Evolutionary conservation across 331 rosid genomes (phyloP), one percentile per base, ranked within the genome.

Genomic region (Acacia pycnantha): DNA sequence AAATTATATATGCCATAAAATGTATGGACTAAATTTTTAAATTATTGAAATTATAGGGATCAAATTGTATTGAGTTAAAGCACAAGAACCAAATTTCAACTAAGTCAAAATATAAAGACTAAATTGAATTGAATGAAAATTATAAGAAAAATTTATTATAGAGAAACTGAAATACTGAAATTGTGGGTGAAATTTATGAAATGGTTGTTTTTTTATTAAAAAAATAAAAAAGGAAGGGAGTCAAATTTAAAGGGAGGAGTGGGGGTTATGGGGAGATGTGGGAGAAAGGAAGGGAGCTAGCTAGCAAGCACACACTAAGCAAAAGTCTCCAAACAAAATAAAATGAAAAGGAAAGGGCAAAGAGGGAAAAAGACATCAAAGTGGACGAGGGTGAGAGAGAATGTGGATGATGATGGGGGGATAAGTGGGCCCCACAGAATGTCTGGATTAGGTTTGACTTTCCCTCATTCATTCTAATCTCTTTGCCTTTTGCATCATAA

Each of bases 401-500:
- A 27, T 26, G 37, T 9, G 82, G 79, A 83, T 70, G 72, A 84
- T 72, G 73, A 88, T 85, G 43, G 4, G 11, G 83, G 84, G 27
- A 19, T 87, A 84, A 37, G 72, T 79, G 91, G 90, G 74, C 90
- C 91, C 95, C 89, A 72, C 44, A 54, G 69, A 64, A 82, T 83
- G 86, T 77, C 73, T 76, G 90, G 92, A 91, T 91, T 89, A 86
- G 91, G 95, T 91, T 93, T 89, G 95, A 88, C 95, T 90, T 85
- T 72, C 68, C 66, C 81, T 85, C 24, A 84, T 6, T 37, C 41
- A 5, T 84, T 77, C 77, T 70, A 79, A 8, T 88, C 65, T 31
- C 15, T 58, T 58, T 22, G 65, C 87, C 87, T 88, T 53, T 89
- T 88, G 86, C 90, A 88, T 89, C 91, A 87, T 88, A 66, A 89